phyloP scores from a whole-genome alignment of 139 green algal species.

The Eudorina sp. region DNA sequence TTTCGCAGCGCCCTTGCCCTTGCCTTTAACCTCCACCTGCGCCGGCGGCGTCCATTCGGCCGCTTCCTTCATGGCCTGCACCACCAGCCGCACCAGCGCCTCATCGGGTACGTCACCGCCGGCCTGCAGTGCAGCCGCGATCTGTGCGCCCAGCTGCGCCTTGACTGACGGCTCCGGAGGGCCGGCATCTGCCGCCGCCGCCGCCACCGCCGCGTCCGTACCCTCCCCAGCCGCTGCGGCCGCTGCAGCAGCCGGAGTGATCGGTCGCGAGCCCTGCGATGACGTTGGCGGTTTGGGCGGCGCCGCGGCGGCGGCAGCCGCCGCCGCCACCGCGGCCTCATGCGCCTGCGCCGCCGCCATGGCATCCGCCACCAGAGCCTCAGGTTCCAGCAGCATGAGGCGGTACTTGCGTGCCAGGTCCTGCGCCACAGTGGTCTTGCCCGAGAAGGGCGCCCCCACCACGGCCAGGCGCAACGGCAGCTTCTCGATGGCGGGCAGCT shows the following conservation, averaged over 20 bases:
- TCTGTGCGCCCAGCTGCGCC: conserved; percentile 45
- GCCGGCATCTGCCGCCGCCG: not conserved
- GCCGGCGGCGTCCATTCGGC: conserved; percentile 36
- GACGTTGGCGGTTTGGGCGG: conserved; percentile 16
- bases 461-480: conserved; percentile 72
- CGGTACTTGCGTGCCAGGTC: conserved; percentile 61
- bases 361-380: conserved; percentile 61
- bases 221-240: not conserved
- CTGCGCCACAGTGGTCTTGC: conserved; percentile 74
- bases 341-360: conserved; percentile 55
- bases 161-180: conserved; percentile 23
- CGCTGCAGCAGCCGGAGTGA: not conserved
- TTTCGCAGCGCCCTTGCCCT: conserved; percentile 1
- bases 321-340: not conserved
- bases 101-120: conserved; percentile 61
- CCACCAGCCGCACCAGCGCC: conserved; percentile 59
- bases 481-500: conserved; percentile 53
- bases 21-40: conserved; percentile 28
- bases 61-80: conserved; percentile 66
- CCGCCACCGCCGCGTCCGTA: conserved; percentile 2
- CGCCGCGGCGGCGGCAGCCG: not conserved
- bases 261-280: not conserved
- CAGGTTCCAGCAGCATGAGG: conserved; percentile 61
- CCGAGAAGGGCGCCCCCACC: conserved; percentile 74
- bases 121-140: conserved; percentile 46